Evolutionary conservation across 108 stramenopile genomes (phyloP), one percentile per base, ranked within the genome.

Genomic region (Nitzschia sp.): DNA sequence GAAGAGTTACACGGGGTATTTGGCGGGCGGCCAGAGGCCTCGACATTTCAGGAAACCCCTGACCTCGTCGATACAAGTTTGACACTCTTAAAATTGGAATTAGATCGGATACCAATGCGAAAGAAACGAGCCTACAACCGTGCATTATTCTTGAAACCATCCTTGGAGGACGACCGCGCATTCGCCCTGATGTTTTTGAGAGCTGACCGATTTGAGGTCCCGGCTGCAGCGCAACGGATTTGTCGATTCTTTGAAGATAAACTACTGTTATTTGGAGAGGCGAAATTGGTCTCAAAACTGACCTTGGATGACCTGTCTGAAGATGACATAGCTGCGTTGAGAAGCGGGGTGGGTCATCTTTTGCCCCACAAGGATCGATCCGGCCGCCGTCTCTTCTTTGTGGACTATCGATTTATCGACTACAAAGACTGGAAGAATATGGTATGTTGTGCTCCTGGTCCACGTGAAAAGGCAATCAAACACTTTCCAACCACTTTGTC

Each of bases 181-280:
- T 68, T 72, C 48, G 71, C 28, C 3, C 77, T 70, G 21, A 79
- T 64, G 61, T 79, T 79, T 59, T 53, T 79, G 25, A 72, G 78
- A 26, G 65, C 74, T 9, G 68, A 67, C 17, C 46, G 38, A 31
- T 79, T 58, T 30, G 54, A 79, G 47, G 69, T 68, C 0, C 8
- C 6, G 2, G 27, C 32, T 3, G 78, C 78, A 3, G 78, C 78
- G 0, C 18, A 30, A 6, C 78, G 74, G 0, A 54, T 79, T 9
- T 51, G 66, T 2, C 47, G 54, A 26, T 51, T 70, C 61, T 75
- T 74, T 31, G 68, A 79, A 35, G 68, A 63, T 32, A 79, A 79
- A 48, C 62, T 74, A 1, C 58, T 49, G 26, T 48, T 79, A 5
- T 79, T 74, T 59, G 78, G 78, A 0, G 66, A 56, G 8, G 65